Evolutionary conservation across 768 basidiomycete species (phyloP), one percentile per base, ranked within the genome.

Genomic region (Leccinum uliginosum): DNA sequence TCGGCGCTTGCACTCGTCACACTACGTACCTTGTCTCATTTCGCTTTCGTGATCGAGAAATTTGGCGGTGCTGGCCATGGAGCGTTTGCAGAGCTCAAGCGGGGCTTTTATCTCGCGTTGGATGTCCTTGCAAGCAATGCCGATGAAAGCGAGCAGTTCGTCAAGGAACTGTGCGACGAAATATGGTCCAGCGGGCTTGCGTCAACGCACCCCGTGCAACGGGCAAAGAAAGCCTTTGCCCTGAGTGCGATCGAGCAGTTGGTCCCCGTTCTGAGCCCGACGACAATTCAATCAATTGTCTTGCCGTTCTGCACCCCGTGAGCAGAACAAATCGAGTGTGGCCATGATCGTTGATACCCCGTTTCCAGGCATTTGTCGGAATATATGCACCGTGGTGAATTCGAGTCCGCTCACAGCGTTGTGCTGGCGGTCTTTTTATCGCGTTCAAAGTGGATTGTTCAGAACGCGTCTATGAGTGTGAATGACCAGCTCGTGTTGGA

Each of bases 331-430:
- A 34, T 56, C 57, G 46, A 56, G 7, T 43, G 15, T 44, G 27
- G 17, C 30, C 3, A 15, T 10, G 35, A 21, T 29, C 27, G 30
- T 32, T 50, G 27, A 54, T 38, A 30, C 47, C 34, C 21, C 26
- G 45, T 47, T 43, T 51, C 30, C 62, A 91, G 90, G 17, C 80
- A 87, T 66, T 75, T 92, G 27, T 77, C 74, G 53, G 79, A 85
- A 55, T 62, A 83, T 2, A 55, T 54, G 14, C 76, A 89, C 60
- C 83, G 87, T 32, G 88, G 93, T 60, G 83, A 83, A n/a, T 94
- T 84, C 63, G 92, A 95, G 68, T 87, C 90, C 0, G 84, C 91
- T 1, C 93, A 94, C 67, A 93, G 92, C 9, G 89, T 90, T 26
- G 73, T 94, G 34, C 75, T 95, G 14, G 79, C 91, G 4, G 76